Evolutionary conservation across 202 grass and related monocot species (phyloP).

Genomic region (Setaria viridis): DNA sequence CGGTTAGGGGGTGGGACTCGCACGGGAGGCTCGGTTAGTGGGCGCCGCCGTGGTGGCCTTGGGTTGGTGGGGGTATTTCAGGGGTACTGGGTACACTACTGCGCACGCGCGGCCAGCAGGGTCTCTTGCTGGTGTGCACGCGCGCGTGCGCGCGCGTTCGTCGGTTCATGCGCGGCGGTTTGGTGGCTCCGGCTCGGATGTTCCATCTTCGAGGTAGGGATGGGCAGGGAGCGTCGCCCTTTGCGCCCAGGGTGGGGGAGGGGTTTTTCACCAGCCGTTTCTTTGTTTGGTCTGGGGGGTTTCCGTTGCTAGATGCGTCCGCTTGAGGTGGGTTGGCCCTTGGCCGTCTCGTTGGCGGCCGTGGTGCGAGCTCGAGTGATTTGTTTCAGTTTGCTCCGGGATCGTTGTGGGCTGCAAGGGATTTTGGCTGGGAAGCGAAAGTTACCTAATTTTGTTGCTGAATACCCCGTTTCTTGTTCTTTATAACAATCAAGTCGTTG

Average conservation of each 20-base stretch:
- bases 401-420: background rate
- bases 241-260: background rate
- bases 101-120: background rate
- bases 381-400: background rate
- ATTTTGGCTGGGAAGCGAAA: background rate
- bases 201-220: background rate
- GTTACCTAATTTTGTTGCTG: background rate
- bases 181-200: background rate
- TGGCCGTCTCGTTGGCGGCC: background rate
- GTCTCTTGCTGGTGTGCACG: background rate
- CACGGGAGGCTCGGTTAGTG: background rate
- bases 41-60: background rate
- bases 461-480: constrained; percentile 3
- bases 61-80: background rate
- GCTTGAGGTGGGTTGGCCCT: background rate
- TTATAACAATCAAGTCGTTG: background rate
- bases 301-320: background rate
- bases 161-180: background rate
- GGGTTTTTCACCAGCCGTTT: background rate
- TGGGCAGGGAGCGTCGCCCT: background rate
- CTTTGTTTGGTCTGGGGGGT: background rate
- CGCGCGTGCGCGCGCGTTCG: background rate
- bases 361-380: background rate
- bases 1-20: background rate
- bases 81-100: background rate